Evolutionary conservation across 176 grass and related monocot species (phyloP).

Genomic region (Oryza brachyantha): DNA sequence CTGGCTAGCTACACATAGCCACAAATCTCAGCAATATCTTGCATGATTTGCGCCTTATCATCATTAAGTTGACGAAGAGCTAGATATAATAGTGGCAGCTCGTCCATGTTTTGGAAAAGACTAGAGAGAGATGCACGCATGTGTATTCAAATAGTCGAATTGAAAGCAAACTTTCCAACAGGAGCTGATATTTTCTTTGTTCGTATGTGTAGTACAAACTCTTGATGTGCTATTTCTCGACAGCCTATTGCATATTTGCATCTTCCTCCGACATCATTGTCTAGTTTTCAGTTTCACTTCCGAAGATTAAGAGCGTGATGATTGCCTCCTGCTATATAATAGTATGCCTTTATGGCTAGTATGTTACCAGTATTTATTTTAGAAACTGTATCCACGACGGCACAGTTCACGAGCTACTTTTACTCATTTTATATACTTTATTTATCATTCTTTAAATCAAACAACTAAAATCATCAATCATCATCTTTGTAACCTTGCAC

Average conservation of each 20-base stretch:
- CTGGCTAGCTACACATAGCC: background rate
- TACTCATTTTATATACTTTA: no score
- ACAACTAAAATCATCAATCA: no score
- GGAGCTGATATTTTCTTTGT: background rate
- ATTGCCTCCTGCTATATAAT: background rate
- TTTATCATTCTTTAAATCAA: no score
- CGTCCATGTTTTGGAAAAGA: background rate
- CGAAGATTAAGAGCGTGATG: background rate
- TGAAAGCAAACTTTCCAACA: background rate
- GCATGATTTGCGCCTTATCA: background rate
- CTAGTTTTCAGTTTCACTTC: background rate
- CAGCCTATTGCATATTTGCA: background rate
- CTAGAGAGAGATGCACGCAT: background rate
- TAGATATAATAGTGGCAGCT: background rate
- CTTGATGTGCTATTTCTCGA: background rate
- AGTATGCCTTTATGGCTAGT: no score
- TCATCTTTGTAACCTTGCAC: no score
- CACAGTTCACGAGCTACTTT: no score
- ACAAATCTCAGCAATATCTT: background rate
- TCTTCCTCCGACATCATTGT: background rate
- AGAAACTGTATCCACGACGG: no score
- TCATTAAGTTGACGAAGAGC: background rate
- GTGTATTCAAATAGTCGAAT: background rate
- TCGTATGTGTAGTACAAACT: background rate
- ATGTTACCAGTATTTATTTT: no score